phyloP scores from a whole-genome alignment of 345 rosid genomes.

The Populus deltoides region DNA sequence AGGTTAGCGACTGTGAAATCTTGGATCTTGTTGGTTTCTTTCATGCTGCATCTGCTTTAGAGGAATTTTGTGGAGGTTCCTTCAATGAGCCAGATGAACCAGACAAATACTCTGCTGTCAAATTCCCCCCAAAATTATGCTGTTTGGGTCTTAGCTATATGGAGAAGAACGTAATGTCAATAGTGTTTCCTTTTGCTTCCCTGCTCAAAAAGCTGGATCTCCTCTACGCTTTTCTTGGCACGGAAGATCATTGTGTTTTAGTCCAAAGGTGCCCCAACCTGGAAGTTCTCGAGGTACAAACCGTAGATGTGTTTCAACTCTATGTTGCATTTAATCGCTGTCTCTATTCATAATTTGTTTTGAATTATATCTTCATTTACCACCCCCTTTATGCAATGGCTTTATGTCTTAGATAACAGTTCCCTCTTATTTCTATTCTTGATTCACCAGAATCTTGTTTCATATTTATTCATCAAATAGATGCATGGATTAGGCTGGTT shows the following conservation, averaged over 20 bases:
- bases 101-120: constrained; percentile 44
- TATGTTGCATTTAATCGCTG: background rate
- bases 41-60: constrained; percentile 55
- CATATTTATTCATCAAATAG: background rate
- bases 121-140: constrained; percentile 60
- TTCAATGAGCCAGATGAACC: constrained; percentile 44
- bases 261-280: constrained; percentile 79
- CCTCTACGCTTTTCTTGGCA: constrained; percentile 72
- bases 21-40: constrained; percentile 68
- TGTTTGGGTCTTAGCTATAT: constrained; percentile 73
- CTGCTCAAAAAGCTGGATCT: constrained; percentile 77
- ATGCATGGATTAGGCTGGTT: background rate
- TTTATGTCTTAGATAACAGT: background rate
- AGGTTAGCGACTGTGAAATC: constrained; percentile 73
- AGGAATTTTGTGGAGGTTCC: constrained; percentile 91
- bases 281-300: constrained; percentile 87
- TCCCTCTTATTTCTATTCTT: background rate
- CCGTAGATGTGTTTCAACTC: constrained; percentile 1
- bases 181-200: constrained; percentile 73
- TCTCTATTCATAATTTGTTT: background rate
- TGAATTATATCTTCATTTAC: background rate
- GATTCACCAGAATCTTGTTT: background rate
- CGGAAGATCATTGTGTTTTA: constrained; percentile 77
- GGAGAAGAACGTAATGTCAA: constrained; percentile 69
- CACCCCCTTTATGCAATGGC: background rate